phyloP scores from a whole-genome alignment of 1,139 yeast species.

The Zygoascus meyerae region DNA sequence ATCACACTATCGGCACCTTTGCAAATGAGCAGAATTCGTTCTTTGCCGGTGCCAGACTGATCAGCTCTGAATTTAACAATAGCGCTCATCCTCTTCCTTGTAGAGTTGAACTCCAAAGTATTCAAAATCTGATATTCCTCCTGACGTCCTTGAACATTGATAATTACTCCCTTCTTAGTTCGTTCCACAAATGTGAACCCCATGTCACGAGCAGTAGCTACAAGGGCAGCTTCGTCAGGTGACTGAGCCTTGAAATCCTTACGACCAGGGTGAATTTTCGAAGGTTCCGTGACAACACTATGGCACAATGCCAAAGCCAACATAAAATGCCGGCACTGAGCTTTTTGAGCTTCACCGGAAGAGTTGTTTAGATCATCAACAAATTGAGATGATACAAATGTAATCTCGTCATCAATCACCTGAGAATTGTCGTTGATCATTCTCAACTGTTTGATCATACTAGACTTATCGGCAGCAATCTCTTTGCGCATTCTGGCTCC shows the following conservation, averaged over 20 bases:
- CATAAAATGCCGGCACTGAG: slow-evolving; percentile 73
- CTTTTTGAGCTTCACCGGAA: slow-evolving; percentile 51
- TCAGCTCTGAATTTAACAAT: slow-evolving; percentile 59
- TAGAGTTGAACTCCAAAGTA: slow-evolving; percentile 78
- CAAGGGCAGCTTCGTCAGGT: slow-evolving; percentile 98
- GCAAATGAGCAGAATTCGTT: slow-evolving; percentile 54
- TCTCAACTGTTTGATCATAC: slow-evolving; percentile 56
- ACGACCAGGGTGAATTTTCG: slow-evolving; percentile 50
- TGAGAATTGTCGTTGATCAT: slow-evolving; percentile 50
- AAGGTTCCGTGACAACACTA: slow-evolving; percentile 76
- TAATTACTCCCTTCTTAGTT: slow-evolving; percentile 60
- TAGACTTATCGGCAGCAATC: slow-evolving; percentile 56
- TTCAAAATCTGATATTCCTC: slow-evolving; percentile 70
- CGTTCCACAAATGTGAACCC: slow-evolving; percentile 80
- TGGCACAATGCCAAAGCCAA: slow-evolving; percentile 85
- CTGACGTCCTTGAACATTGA: slow-evolving; percentile 70
- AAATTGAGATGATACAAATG: slow-evolving; percentile 71
- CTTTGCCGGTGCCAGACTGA: slow-evolving; percentile 30
- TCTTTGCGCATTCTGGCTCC: slow-evolving; percentile 54
- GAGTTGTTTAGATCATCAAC: slow-evolving; percentile 49
- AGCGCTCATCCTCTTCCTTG: slow-evolving; percentile 95
- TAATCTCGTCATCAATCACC: slow-evolving; percentile 57
- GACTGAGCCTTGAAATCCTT: slow-evolving; percentile 83
- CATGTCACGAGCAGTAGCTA: slow-evolving; percentile 85
- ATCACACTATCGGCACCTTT: slow-evolving; percentile 96